Percentiles rank a stretch among this genome's conserved stretches.
Evolutionary conservation across 345 rosid genomes (phyloP).

Genomic region (Acer yangbiense): DNA sequence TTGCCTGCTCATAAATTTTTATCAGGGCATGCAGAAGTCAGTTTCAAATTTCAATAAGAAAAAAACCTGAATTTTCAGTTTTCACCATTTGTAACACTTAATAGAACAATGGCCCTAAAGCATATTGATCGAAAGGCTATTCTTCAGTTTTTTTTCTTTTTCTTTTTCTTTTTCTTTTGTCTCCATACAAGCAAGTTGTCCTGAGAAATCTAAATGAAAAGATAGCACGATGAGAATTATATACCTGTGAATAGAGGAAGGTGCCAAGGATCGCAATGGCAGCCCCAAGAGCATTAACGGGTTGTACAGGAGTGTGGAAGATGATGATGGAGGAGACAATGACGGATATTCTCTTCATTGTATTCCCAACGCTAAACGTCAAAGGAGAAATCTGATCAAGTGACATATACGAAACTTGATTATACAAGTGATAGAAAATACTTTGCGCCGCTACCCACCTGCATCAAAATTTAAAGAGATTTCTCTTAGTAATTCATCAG

Average conservation of each 20-base stretch:
- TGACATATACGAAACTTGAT: slow-evolving; percentile 87
- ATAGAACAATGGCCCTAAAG: slow-evolving; percentile 17
- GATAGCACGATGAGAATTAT: slow-evolving; percentile 7
- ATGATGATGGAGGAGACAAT: slow-evolving; percentile 78
- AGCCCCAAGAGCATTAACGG: slow-evolving; percentile 77
- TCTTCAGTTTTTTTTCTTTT: too few relatives aligned
- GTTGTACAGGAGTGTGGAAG: slow-evolving; percentile 68
- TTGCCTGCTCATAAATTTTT: slow-evolving; percentile 31
- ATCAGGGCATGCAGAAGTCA: not conserved
- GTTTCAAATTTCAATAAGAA: not conserved
- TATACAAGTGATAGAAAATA: slow-evolving; percentile 78
- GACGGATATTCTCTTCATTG: slow-evolving; percentile 84
- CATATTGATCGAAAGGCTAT: slow-evolving; percentile 21
- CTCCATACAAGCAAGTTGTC: slow-evolving; percentile 29
- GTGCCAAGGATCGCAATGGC: slow-evolving; percentile 81
- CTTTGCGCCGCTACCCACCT: slow-evolving; percentile 91
- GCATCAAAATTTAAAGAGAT: slow-evolving; percentile 22
- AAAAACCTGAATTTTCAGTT: too few relatives aligned
- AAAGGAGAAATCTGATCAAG: slow-evolving; percentile 75
- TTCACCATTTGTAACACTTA: too few relatives aligned
- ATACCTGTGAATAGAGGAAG: slow-evolving; percentile 77
- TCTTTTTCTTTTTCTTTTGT: not conserved
- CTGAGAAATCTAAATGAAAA: slow-evolving; percentile 3
- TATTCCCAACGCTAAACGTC: slow-evolving; percentile 80
- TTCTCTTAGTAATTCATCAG: slow-evolving; percentile 13